Evolutionary conservation across 2,329 filamentous ascomycete genomes (phyloP), one percentile per base, ranked within the genome.

Genomic region (Phyllosticta paracitricarpa): DNA sequence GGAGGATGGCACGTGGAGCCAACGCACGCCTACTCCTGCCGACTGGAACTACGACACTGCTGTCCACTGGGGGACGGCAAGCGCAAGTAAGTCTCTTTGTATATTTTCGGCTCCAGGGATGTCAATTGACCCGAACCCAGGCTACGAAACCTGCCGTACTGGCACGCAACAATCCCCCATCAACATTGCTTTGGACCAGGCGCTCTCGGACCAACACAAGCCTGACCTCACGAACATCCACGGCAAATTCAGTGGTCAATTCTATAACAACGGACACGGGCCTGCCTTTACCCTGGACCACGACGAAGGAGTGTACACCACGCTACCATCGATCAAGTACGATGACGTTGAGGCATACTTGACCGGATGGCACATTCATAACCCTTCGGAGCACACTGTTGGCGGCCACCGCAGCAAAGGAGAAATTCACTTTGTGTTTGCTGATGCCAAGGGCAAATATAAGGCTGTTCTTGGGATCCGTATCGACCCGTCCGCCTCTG

Each of bases 131-230:
- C 17, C n/a, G 48, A 25, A 10, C 17, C 6, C 63, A 71, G 74
- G 72, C 53, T 80, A 79, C 65, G 67, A 70, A 5, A 68, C 76
- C 22, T 82, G 80, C 70, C 79, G 81, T 64, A 78, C 74, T 17
- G 79, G 80, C 40, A 80, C 77, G 0, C 75, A 79, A 61, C 79
- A 82, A 66, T 77, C 78, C 0, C 80, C 80, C 6, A 81, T 82
- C 58, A 70, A 73, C 0, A 73, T 82, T 7, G 69, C 67, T 8
- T 68, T 76, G 30, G 66, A 69, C 24, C 69, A 75, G 60, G 77
- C 77, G 7, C 70, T 79, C 4, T 73, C 77, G 2, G 63, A 67
- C 22, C 71, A 69, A 26, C 78, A 80, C 65, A 68, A 68, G 1
- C 72, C 77, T 4, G 66, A 55, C 17, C 81, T 81, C 69, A 71